A percentile compares a stretch with the other conserved stretches of the same genome.
Conservation (phyloP, 148 eudicot genomes). For the Chenopodium suecicum region DNA sequence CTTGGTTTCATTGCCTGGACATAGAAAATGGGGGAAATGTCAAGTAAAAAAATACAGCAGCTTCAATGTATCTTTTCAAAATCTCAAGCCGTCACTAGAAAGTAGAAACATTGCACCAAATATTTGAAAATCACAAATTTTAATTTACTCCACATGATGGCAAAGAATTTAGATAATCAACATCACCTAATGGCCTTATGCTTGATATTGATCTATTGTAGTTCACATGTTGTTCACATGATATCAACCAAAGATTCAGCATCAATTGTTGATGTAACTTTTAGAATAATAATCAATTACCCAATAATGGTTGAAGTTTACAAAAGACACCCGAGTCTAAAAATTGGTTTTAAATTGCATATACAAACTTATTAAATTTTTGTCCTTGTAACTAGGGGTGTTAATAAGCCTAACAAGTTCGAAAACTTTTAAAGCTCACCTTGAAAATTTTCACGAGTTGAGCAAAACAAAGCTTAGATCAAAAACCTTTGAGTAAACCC, state of each 20-base stretch:
- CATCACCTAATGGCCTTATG: neutral
- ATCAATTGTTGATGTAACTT: neutral
- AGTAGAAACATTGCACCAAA: neutral
- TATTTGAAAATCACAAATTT: neutral
- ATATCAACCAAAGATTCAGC: neutral
- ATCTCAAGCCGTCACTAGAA: no score
- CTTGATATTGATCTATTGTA: neutral
- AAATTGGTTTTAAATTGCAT: no score
- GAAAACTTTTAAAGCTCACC: no score
- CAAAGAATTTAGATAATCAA: neutral
- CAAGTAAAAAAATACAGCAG: no score
- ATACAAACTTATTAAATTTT: no score
- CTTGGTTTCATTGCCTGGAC: constrained; percentile 92
- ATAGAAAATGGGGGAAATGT: constrained; percentile 3
- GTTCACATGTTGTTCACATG: neutral
- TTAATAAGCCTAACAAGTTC: no score
- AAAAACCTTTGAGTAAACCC: no score
- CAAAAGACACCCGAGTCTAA: no score
- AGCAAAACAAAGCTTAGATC: no score
- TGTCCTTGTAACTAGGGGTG: neutral
- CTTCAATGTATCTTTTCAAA: no score
- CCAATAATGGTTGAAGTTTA: neutral
- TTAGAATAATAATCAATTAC: neutral
- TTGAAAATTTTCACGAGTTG: no score
- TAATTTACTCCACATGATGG: neutral